These are phyloP conservation scores for Phytophthora vignae DNA, from an alignment of 352 stramenopile species.

Conservation along the genomic window DNA sequence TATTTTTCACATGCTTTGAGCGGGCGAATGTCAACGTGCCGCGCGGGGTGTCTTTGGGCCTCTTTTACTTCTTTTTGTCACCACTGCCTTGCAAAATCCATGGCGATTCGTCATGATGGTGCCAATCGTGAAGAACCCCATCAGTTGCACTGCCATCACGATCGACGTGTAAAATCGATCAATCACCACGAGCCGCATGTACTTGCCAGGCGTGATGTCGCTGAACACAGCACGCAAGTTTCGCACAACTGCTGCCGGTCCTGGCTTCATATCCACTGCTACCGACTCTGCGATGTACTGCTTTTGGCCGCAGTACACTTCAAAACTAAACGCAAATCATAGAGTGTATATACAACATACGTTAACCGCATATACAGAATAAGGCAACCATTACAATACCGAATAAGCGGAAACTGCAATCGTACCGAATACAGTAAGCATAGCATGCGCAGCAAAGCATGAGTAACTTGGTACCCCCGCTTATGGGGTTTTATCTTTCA, in stretches of 20 bases:
- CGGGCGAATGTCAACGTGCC: slow-evolving; percentile 4
- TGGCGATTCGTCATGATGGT: slow-evolving; percentile 21
- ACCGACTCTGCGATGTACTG: slow-evolving; percentile 4
- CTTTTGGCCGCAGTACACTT: slow-evolving; percentile 13
- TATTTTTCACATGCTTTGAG: slow-evolving; percentile 10
- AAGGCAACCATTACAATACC: neutral
- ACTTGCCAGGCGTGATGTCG: neutral
- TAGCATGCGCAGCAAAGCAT: slow-evolving; percentile 11
- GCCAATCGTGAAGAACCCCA: slow-evolving; percentile 7
- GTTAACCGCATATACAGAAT: neutral
- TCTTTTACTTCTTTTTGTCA: slow-evolving; percentile 8
- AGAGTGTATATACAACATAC: slow-evolving; percentile 13
- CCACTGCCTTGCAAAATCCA: slow-evolving; percentile 10
- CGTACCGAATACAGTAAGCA: slow-evolving; percentile 15
- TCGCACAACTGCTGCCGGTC: slow-evolving; percentile 12
- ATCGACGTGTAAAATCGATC: slow-evolving; percentile 20
- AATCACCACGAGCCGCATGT: slow-evolving; percentile 9
- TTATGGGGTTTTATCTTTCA: slow-evolving; percentile 22
- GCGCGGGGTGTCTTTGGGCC: slow-evolving; percentile 8
- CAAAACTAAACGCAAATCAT: slow-evolving; percentile 7
- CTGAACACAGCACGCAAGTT: slow-evolving; percentile 14
- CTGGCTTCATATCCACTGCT: slow-evolving; percentile 14
- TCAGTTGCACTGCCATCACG: slow-evolving; percentile 8
- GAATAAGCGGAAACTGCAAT: neutral
- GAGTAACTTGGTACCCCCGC: slow-evolving; percentile 17